phyloP scores from a whole-genome alignment of 2,329 filamentous ascomycete genomes.

The Sporothrix sp. region DNA sequence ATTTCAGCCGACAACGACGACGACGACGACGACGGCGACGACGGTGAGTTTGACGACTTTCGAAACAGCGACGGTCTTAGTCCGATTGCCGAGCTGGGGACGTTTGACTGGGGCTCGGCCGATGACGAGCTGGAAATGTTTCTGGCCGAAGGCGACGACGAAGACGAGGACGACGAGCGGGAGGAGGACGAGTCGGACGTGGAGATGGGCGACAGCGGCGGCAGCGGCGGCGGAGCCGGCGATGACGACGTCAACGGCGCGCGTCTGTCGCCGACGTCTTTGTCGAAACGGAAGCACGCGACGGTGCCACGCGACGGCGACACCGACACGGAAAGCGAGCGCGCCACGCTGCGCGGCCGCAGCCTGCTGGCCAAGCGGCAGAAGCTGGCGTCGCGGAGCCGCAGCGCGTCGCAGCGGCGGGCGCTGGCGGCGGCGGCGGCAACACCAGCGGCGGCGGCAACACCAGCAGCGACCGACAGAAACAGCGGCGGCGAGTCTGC shows the following conservation, averaged over 20 bases:
- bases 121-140: constrained; percentile 72
- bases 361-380: constrained; percentile 43
- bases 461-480: not conserved
- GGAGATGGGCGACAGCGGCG: constrained; percentile 27
- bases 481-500: constrained; percentile 22
- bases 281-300: constrained; percentile 20
- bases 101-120: constrained; percentile 52
- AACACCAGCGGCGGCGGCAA: not conserved
- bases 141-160: constrained; percentile 46
- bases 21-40: constrained; percentile 26
- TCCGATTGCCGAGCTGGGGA: constrained; percentile 46
- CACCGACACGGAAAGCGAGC: constrained; percentile 25
- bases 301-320: constrained; percentile 22
- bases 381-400: constrained; percentile 32
- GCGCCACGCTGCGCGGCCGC: constrained; percentile 22
- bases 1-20: constrained; percentile 25
- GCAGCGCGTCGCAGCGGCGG: constrained; percentile 35
- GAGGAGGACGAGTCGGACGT: constrained; percentile 21
- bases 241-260: constrained; percentile 23
- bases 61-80: constrained; percentile 36
- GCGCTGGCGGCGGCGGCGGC: constrained; percentile 28
- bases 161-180: constrained; percentile 32
- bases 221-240: constrained; percentile 20
- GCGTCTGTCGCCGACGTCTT: not conserved
- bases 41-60: constrained; percentile 37